These are phyloP conservation scores for Fusarium coffeatum DNA, from an alignment of 2,329 filamentous ascomycete genomes.

Conservation along the genomic window DNA sequence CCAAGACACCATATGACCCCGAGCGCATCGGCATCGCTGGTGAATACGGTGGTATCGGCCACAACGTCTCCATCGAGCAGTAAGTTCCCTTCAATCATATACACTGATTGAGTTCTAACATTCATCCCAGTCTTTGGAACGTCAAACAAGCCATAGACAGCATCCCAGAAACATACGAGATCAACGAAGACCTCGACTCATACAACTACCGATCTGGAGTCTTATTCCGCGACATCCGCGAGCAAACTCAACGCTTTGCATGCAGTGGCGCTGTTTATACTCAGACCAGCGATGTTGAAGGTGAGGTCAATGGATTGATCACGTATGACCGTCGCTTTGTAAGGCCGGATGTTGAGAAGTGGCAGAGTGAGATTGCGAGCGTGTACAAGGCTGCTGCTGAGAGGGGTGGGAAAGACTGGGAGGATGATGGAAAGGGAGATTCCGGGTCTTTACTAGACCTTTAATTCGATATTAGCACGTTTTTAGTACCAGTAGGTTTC, in stretches of 20 bases:
- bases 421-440: neutral
- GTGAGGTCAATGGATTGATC: constrained; percentile 77
- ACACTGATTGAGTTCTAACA: neutral
- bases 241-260: constrained; percentile 68
- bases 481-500: neutral
- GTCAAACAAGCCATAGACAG: constrained; percentile 66
- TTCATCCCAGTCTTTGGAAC: constrained; percentile 69
- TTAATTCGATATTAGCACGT: neutral
- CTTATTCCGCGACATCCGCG: constrained; percentile 70
- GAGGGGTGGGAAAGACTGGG: constrained; percentile 32
- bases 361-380: constrained; percentile 69
- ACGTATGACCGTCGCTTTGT: constrained; percentile 74
- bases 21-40: constrained; percentile 75
- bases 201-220: constrained; percentile 75
- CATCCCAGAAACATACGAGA: constrained; percentile 76
- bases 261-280: constrained; percentile 79
- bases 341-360: constrained; percentile 67
- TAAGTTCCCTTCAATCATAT: accelerated
- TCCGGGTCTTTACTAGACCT: constrained; percentile 17
- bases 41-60: constrained; percentile 77
- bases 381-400: constrained; percentile 67
- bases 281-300: constrained; percentile 80
- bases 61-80: constrained; percentile 68
- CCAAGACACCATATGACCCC: constrained; percentile 66
- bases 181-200: constrained; percentile 65